phyloP scores from a whole-genome alignment of 228 moss, liverwort and hornwort species.

The Sphagnum fallax region DNA sequence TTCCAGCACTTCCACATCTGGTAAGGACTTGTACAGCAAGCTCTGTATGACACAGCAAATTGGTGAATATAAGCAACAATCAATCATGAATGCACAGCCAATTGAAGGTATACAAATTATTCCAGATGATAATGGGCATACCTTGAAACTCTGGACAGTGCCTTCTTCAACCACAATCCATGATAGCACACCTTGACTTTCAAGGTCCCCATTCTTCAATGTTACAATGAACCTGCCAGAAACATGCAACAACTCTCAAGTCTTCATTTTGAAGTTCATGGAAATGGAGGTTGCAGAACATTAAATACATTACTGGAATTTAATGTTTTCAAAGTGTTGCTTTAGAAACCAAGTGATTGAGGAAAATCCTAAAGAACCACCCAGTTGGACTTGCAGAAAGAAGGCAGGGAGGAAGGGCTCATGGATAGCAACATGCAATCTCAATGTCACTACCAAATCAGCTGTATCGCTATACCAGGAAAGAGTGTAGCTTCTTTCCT shows the following conservation, averaged over 20 bases:
- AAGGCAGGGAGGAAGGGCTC: not conserved
- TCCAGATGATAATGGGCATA: constrained; percentile 11
- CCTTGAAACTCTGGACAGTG: constrained; percentile 66
- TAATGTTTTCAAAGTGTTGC: not conserved
- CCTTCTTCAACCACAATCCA: constrained; percentile 50
- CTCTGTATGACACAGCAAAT: constrained; percentile 21
- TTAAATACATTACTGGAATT: too few relatives aligned
- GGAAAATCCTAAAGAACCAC: not conserved
- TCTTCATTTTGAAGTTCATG: not conserved
- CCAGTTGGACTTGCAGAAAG: not conserved
- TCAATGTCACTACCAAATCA: not conserved
- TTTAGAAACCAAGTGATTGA: too few relatives aligned
- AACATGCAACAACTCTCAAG: not conserved
- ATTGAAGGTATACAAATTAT: not conserved
- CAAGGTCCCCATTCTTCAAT: constrained; percentile 84
- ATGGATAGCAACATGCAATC: not conserved
- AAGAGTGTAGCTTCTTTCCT: too few relatives aligned
- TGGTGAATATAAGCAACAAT: not conserved
- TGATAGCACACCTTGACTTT: constrained; percentile 63
- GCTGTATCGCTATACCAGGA: too few relatives aligned
- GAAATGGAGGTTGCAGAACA: too few relatives aligned
- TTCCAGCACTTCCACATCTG: constrained; percentile 54
- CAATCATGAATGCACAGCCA: too few relatives aligned
- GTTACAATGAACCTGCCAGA: constrained; percentile 70
- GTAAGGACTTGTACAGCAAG: constrained; percentile 48